Evolutionary conservation across 2,329 filamentous ascomycete species (phyloP).

Genomic region (Fusarium chaquense): DNA sequence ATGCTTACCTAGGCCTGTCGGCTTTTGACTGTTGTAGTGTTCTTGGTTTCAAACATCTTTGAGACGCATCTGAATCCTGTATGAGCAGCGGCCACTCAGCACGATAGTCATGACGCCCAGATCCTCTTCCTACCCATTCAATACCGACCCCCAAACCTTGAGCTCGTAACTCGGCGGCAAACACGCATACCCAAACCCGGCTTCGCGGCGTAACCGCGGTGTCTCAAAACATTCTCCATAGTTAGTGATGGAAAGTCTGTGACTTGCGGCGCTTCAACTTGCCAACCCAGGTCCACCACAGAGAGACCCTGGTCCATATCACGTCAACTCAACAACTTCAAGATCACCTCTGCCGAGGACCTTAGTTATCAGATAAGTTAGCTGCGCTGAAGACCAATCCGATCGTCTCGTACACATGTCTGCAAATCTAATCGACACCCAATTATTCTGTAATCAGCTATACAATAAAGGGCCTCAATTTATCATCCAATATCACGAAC

Average conservation of each 20-base stretch:
- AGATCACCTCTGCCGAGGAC: constrained; percentile 19
- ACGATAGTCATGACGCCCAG: constrained; percentile 4
- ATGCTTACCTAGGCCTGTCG: not conserved
- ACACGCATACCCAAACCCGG: constrained; percentile 25
- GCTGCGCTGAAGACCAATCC: not conserved
- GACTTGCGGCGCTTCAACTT: constrained; percentile 35
- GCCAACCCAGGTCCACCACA: constrained; percentile 30
- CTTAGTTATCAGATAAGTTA: constrained; percentile 23
- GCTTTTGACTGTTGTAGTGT: not conserved
- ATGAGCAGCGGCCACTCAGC: not conserved
- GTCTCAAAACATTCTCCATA: constrained; percentile 33
- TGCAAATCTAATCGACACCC: constrained; percentile 3
- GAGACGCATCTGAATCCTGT: constrained; percentile 11
- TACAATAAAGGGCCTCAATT: not conserved
- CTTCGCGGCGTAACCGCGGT: constrained; percentile 42
- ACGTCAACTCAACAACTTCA: constrained; percentile 35
- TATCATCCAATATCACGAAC: not conserved
- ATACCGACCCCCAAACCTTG: not conserved
- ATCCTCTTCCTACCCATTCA: not conserved
- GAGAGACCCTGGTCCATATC: constrained; percentile 21
- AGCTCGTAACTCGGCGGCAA: constrained; percentile 17
- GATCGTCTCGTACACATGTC: constrained; percentile 1
- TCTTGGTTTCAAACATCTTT: not conserved
- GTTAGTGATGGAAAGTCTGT: constrained; percentile 32
- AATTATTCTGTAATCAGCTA: not conserved